Evolutionary conservation across 2,329 filamentous ascomycete genomes (phyloP).

Genomic region (Ophidiomyces ophidiicola): DNA sequence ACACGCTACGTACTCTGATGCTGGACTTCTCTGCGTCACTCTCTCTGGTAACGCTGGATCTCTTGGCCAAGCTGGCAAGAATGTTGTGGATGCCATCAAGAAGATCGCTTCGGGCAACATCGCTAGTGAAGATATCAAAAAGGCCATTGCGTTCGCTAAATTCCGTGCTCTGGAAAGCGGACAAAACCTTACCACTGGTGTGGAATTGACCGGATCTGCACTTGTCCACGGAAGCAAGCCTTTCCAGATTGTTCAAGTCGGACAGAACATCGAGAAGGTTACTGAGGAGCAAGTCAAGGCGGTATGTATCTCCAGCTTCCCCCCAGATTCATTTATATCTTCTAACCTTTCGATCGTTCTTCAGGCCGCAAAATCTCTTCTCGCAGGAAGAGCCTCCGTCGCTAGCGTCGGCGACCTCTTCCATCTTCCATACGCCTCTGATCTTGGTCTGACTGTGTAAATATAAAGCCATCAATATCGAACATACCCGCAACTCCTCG

Average conservation of each 20-base stretch:
- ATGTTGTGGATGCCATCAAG: conserved; percentile 71
- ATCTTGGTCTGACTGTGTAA: conserved; percentile 91
- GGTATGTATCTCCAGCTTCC: conserved; percentile 43
- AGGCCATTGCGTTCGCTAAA: conserved; percentile 86
- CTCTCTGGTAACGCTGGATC: conserved; percentile 62
- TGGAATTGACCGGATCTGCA: conserved; percentile 74
- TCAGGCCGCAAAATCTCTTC: conserved; percentile 74
- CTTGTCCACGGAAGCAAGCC: conserved; percentile 70
- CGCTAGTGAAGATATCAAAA: conserved; percentile 73
- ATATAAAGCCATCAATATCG: conserved; percentile 13
- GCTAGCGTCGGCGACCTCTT: conserved; percentile 84
- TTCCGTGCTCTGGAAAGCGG: conserved; percentile 77
- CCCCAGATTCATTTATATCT: conserved; percentile 11
- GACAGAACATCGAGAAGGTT: conserved; percentile 67
- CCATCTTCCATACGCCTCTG: conserved; percentile 81
- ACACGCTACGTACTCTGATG: conserved; percentile 82
- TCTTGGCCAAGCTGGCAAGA: conserved; percentile 61
- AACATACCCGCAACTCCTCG: conserved; percentile 7
- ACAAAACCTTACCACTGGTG: conserved; percentile 62
- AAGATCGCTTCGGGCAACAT: conserved; percentile 63
- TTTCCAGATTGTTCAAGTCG: conserved; percentile 69
- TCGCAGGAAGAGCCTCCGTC: conserved; percentile 80
- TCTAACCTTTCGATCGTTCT: conserved; percentile 9
- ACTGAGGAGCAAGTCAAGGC: conserved; percentile 73
- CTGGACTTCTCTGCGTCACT: conserved; percentile 75